phyloP scores from a whole-genome alignment of 352 stramenopile species.

The Globisporangium abappressorium region DNA sequence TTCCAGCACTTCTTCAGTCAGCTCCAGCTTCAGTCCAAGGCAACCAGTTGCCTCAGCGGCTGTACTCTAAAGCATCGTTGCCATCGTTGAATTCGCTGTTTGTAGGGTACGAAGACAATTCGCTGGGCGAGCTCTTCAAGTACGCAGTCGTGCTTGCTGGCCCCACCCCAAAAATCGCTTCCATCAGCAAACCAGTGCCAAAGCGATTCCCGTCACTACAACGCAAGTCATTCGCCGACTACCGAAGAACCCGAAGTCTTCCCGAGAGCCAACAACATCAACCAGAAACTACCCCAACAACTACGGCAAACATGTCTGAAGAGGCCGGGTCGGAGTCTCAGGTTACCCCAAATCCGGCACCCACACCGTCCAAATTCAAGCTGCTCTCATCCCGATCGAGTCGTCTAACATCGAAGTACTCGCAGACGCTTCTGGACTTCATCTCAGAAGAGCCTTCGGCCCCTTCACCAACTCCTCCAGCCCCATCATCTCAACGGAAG shows the following conservation, averaged over 20 bases:
- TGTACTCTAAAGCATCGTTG: conserved; percentile 11
- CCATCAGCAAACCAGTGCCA: conserved; percentile 22
- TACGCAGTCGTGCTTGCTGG: conserved; percentile 66
- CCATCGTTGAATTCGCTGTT: conserved; percentile 22
- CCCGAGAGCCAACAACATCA: conserved; percentile 33
- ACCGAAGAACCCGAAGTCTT: conserved; percentile 36
- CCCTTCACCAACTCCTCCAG: conserved; percentile 7
- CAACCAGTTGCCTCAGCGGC: neutral
- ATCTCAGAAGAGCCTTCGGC: conserved; percentile 27
- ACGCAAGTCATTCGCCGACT: conserved; percentile 35
- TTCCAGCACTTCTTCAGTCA: neutral
- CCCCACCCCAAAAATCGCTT: conserved; percentile 13
- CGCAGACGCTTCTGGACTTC: conserved; percentile 26
- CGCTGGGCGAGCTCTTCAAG: conserved; percentile 61
- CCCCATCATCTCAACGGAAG: conserved; percentile 23
- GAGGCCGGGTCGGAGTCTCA: conserved; percentile 11
- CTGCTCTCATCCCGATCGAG: conserved; percentile 19
- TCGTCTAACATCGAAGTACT: conserved; percentile 26
- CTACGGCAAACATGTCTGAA: conserved; percentile 3
- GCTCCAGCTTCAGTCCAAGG: neutral
- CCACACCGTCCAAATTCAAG: conserved; percentile 26
- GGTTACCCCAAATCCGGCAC: neutral
- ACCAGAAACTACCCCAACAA: conserved; percentile 6
- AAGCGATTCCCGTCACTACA: conserved; percentile 23
- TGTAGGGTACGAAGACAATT: conserved; percentile 41